Base-by-base conservation (phyloP, 2,329 filamentous ascomycete genomes). In the Hypocreales sp. region DNA sequence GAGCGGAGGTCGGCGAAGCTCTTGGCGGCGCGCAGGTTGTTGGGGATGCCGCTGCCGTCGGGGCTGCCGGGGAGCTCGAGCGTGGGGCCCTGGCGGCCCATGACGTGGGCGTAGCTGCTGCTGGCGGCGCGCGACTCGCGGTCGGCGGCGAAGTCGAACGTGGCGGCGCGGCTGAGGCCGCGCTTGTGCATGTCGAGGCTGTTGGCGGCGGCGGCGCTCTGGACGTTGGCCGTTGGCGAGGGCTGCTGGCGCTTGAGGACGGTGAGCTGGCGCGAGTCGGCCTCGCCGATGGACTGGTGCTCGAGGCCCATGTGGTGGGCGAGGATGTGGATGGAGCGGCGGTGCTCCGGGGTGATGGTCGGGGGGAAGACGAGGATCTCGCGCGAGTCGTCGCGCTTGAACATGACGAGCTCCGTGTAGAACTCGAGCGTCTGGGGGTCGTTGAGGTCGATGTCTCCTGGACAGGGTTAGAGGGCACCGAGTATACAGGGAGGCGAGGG, bases 1-100 rank as follows among this genome's bases (percentile, higher is more conserved):
- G 86, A 92, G 37, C 87, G 79, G 36, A 98, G 60, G 48, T 98
- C 90, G 20, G 87, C 90, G 49, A 94, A 94, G 27, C 87, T 95
- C 61, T 95, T 95, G 35, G 87, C 90, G 16, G 82, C 82, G 23
- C 90, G 78, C 20, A 98, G 70, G 44, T 87, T 87, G 47, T 82
- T 78, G 25, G 79, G 71, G 18, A 75, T 74, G 16, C 59, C 60
- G 33, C 50, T 55, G 12, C 56, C 59, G 25, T 75, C 72, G 12
- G 70, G 81, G 45, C 82, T 86, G 38, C 82, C 82, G n/a, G 86
- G 74, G 31, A 90, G 73, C 46, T 86, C 80, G 20, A 95, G 62
- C n/a, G 86, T 84, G 17, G 80, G 81, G 16, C 78, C 76, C 39
- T 87, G 82, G 36, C 87, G 74, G 14, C 80, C 76, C 32, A 93